These are phyloP conservation scores for Phialocephala subalpina DNA, from an alignment of 2,329 filamentous ascomycete genomes.

Conservation along the genomic window DNA sequence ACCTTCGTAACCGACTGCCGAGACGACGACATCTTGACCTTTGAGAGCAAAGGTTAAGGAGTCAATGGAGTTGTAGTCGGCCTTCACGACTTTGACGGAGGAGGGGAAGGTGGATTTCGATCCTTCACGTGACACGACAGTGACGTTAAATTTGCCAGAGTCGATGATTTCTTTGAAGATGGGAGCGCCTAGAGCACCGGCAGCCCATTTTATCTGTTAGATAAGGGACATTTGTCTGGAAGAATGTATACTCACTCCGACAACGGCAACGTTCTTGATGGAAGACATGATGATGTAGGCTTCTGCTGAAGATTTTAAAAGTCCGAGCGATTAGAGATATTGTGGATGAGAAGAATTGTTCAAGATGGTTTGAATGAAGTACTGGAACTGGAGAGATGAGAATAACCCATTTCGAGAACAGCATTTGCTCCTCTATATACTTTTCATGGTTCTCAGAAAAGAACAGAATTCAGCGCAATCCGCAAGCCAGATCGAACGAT, in stretches of 20 bases:
- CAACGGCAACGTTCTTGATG: slow-evolving; percentile 39
- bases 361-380: not conserved
- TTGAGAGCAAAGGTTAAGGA: slow-evolving; percentile 57
- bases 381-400: not conserved
- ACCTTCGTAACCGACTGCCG: slow-evolving; percentile 49
- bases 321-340: too few relatives aligned
- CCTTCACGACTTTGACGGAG: slow-evolving; percentile 51
- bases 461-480: not conserved
- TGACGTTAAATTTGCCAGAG: slow-evolving; percentile 51
- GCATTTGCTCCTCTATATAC: not conserved
- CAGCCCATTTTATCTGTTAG: slow-evolving; percentile 27
- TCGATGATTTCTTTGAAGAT: slow-evolving; percentile 36
- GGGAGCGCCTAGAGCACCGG: slow-evolving; percentile 36
- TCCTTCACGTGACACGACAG: slow-evolving; percentile 54
- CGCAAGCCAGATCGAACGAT: not conserved
- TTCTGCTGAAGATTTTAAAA: too few relatives aligned
- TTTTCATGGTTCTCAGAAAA: not conserved
- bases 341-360: too few relatives aligned
- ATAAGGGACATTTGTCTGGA: not conserved
- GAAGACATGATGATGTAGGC: slow-evolving; percentile 27
- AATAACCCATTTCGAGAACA: not conserved
- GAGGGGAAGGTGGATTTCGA: slow-evolving; percentile 37
- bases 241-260: slow-evolving; percentile 33
- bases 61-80: slow-evolving; percentile 51
- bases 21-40: slow-evolving; percentile 66